Conservation (phyloP, 2,329 filamentous ascomycete species). For the Celoporthe dispersa region DNA sequence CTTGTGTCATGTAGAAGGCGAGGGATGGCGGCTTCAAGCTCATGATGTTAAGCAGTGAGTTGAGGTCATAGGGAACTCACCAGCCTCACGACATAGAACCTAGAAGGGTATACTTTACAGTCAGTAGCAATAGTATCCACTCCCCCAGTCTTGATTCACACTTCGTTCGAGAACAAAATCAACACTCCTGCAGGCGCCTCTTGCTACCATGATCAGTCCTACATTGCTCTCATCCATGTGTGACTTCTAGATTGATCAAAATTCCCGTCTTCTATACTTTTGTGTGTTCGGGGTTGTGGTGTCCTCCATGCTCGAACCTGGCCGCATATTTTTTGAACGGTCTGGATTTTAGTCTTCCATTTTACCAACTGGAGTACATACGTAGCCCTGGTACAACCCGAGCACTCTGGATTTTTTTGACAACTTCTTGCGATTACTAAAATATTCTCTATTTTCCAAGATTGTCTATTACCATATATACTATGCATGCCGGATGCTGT, state of each 20-base stretch:
- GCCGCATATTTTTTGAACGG: neutral
- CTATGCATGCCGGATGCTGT: neutral
- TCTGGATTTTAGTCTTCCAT: too few relatives aligned
- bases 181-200: too few relatives aligned
- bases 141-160: too few relatives aligned
- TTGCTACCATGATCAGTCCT: too few relatives aligned
- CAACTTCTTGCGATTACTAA: neutral
- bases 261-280: too few relatives aligned
- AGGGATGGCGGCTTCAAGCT: neutral
- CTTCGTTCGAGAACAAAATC: too few relatives aligned
- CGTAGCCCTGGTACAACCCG: neutral
- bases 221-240: too few relatives aligned
- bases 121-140: neutral
- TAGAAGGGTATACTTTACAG: neutral
- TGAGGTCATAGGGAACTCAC: neutral
- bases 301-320: neutral
- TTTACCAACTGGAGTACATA: too few relatives aligned
- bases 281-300: too few relatives aligned
- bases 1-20: neutral
- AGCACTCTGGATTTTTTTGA: neutral
- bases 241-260: too few relatives aligned
- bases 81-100: neutral
- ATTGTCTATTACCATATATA: neutral
- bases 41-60: neutral
- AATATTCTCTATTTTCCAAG: neutral